Evolutionary conservation across 306 rosid genomes (phyloP).

Genomic region (Morella rubra): DNA sequence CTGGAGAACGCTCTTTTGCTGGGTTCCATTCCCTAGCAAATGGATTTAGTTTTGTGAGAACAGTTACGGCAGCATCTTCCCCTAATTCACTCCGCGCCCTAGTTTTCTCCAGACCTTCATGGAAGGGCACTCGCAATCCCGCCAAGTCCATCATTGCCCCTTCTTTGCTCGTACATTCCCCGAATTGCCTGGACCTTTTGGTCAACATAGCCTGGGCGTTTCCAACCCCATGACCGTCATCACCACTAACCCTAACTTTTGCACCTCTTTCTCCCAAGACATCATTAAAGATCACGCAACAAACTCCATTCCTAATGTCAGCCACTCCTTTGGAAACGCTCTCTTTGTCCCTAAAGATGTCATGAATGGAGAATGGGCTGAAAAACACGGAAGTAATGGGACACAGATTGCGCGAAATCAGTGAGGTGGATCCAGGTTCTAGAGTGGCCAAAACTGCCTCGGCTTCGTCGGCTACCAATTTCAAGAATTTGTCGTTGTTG

Average conservation of each 20-base stretch:
- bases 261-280: not conserved
- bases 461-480: not conserved
- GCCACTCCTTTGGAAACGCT: not conserved
- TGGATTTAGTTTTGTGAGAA: not conserved
- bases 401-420: not conserved
- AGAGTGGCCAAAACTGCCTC: not conserved
- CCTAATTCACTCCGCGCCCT: not conserved
- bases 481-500: not conserved
- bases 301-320: not conserved
- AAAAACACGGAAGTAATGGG: slow-evolving; percentile 2
- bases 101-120: not conserved
- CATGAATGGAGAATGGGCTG: not conserved
- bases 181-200: not conserved
- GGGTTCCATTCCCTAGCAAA: slow-evolving; percentile 8
- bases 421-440: not conserved
- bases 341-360: not conserved
- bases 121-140: not conserved
- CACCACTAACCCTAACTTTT: not conserved
- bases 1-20: not conserved
- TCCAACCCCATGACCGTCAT: not conserved
- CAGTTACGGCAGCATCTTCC: not conserved
- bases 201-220: not conserved
- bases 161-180: not conserved
- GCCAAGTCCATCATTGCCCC: not conserved
- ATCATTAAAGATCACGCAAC: not conserved